Percentiles rank a stretch among this genome's conserved stretches.
phyloP scores from a whole-genome alignment of 495 filamentous ascomycete species.

The Hyaloscypha variabilis region DNA sequence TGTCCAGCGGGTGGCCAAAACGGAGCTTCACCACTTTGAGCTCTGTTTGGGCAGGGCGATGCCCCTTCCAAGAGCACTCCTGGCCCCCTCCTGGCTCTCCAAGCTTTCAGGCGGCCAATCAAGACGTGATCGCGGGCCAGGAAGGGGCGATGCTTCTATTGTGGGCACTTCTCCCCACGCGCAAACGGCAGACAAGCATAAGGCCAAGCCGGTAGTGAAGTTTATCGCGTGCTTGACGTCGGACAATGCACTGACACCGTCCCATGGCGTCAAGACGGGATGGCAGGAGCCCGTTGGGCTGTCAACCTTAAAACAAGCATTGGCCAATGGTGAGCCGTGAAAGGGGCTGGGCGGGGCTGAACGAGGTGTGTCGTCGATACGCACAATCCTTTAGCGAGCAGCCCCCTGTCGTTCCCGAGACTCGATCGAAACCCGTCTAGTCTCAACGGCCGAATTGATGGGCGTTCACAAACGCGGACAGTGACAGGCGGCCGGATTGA shows the following conservation, averaged over 20 bases:
- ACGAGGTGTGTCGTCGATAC: not conserved
- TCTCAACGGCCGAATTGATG: conserved; percentile 23
- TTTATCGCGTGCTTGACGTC: conserved; percentile 26
- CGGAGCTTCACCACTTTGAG: conserved; percentile 25
- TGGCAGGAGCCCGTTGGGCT: conserved; percentile 17
- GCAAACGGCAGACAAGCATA: conserved; percentile 13
- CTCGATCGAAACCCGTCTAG: conserved; percentile 29
- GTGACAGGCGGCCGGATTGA: conserved; percentile 23
- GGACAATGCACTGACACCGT: conserved; percentile 23
- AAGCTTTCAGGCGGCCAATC: conserved; percentile 20
- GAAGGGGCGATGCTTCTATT: not conserved
- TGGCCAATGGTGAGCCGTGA: conserved; percentile 20
- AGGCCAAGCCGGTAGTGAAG: conserved; percentile 7
- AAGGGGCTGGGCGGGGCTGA: too few relatives aligned
- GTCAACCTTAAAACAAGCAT: conserved; percentile 20
- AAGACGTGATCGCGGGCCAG: conserved; percentile 10
- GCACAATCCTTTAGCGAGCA: conserved; percentile 12
- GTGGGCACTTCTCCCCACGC: not conserved
- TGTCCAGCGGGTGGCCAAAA: conserved; percentile 16
- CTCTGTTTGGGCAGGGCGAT: conserved; percentile 13
- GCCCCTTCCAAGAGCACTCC: conserved; percentile 3
- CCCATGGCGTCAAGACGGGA: conserved; percentile 18
- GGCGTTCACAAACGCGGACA: conserved; percentile 20
- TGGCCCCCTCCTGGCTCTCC: too few relatives aligned
- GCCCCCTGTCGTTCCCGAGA: conserved; percentile 25